phyloP scores from a whole-genome alignment of 2,329 filamentous ascomycete species.

The Macroventuria anomochaeta region DNA sequence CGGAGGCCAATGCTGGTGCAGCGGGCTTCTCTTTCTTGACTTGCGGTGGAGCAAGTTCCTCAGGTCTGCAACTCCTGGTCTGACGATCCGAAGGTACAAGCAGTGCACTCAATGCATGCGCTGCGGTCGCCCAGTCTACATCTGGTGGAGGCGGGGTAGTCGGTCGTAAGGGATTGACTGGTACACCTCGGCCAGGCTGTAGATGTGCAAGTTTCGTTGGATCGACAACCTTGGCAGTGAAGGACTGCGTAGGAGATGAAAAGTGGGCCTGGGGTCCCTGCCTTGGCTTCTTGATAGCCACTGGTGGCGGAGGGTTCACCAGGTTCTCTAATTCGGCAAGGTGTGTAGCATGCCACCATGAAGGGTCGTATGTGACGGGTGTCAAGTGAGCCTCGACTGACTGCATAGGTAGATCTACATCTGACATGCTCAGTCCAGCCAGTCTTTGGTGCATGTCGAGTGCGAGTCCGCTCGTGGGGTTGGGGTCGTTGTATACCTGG shows the following conservation, averaged over 20 bases:
- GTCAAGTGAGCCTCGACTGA: constrained; percentile 28
- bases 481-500: constrained; percentile 43
- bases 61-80: constrained; percentile 75
- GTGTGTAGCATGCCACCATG: constrained; percentile 53
- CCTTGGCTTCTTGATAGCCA: constrained; percentile 66
- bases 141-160: constrained; percentile 77
- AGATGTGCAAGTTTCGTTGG: constrained; percentile 68
- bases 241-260: constrained; percentile 86
- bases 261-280: constrained; percentile 71
- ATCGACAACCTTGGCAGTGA: constrained; percentile 77
- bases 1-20: constrained; percentile 41
- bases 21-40: constrained; percentile 60
- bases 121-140: constrained; percentile 84
- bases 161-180: constrained; percentile 49
- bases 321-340: constrained; percentile 45
- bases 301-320: constrained; percentile 38
- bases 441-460: constrained; percentile 65
- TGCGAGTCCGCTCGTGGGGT: constrained; percentile 56
- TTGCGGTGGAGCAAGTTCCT: constrained; percentile 72
- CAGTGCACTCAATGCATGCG: constrained; percentile 80
- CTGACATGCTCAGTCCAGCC: constrained; percentile 49
- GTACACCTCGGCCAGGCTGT: constrained; percentile 55
- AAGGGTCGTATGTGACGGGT: constrained; percentile 46
- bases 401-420: constrained; percentile 27
- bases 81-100: constrained; percentile 79